phyloP scores from a whole-genome alignment of 2,329 filamentous ascomycete species.

The Chrysoporthe deuterocubensis region DNA sequence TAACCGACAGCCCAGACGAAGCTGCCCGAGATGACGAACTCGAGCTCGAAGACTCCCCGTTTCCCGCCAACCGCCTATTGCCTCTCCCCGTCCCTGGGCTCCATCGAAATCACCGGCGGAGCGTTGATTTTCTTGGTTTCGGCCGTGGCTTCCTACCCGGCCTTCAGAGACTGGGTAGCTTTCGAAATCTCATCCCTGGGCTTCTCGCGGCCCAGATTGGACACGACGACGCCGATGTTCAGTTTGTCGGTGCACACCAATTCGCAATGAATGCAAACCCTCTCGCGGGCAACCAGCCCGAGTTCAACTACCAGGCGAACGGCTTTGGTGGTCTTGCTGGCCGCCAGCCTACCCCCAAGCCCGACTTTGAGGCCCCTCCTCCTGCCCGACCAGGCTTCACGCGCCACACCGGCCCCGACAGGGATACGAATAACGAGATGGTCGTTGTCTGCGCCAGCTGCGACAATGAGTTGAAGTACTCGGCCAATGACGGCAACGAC shows the following conservation, averaged over 20 bases:
- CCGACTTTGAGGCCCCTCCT: slow-evolving; percentile 65
- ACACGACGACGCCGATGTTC: slow-evolving; percentile 37
- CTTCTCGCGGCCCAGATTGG: slow-evolving; percentile 14
- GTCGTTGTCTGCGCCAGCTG: slow-evolving; percentile 86
- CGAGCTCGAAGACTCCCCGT: slow-evolving; percentile 9
- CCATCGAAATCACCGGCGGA: slow-evolving; percentile 10
- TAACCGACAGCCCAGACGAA: slow-evolving; percentile 53
- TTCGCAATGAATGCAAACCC: slow-evolving; percentile 34
- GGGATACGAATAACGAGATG: slow-evolving; percentile 69
- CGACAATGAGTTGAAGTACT: slow-evolving; percentile 78
- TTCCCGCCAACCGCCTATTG: slow-evolving; percentile 22
- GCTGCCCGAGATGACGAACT: slow-evolving; percentile 4
- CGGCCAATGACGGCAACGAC: slow-evolving; percentile 52
- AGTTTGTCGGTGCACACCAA: slow-evolving; percentile 30
- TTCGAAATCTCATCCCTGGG: slow-evolving; percentile 17
- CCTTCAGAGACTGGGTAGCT: not conserved
- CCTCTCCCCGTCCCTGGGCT: slow-evolving; percentile 19
- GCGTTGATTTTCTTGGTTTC: slow-evolving; percentile 4
- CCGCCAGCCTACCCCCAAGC: slow-evolving; percentile 44
- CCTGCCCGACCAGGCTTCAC: slow-evolving; percentile 78
- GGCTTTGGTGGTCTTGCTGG: slow-evolving; percentile 35
- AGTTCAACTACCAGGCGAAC: slow-evolving; percentile 40
- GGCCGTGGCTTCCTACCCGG: not conserved
- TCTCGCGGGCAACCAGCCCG: slow-evolving; percentile 35
- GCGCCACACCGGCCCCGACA: slow-evolving; percentile 43